Evolutionary conservation across 352 stramenopile species (phyloP).

Genomic region (Globisporangium uncinulatum): DNA sequence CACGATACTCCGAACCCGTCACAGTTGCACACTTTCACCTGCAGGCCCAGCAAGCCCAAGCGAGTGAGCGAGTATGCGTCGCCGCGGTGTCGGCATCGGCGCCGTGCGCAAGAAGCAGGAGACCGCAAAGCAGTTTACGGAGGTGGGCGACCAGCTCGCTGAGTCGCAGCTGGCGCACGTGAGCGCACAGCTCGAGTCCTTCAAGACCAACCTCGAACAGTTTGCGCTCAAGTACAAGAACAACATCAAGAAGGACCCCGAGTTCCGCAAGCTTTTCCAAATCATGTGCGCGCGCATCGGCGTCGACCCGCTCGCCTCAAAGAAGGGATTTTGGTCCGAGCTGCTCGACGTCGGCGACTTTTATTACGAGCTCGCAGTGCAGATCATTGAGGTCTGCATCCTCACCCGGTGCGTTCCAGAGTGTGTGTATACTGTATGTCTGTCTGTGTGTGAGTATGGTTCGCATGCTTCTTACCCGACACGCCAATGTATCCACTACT

Average conservation of each 20-base stretch:
- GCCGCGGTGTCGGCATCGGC: slow-evolving; percentile 77
- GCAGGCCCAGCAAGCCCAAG: background rate
- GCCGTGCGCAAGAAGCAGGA: slow-evolving; percentile 88
- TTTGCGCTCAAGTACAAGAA: slow-evolving; percentile 94
- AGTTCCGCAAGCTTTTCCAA: slow-evolving; percentile 93
- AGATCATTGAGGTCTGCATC: slow-evolving; percentile 98
- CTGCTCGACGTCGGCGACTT: slow-evolving; percentile 98
- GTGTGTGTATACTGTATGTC: no score
- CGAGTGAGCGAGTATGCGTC: slow-evolving; percentile 26
- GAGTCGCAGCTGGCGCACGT: slow-evolving; percentile 81
- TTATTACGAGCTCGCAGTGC: slow-evolving; percentile 99
- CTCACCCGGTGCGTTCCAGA: slow-evolving; percentile 62
- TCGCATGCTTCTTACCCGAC: no score
- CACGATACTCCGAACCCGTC: no score
- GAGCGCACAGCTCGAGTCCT: slow-evolving; percentile 79
- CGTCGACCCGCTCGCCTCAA: slow-evolving; percentile 95
- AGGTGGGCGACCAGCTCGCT: slow-evolving; percentile 77
- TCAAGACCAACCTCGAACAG: slow-evolving; percentile 89
- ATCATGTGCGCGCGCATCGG: slow-evolving; percentile 96
- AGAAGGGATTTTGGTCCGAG: slow-evolving; percentile 98
- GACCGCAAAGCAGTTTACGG: slow-evolving; percentile 78
- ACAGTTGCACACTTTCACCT: no score
- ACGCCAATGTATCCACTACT: no score
- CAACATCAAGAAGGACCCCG: slow-evolving; percentile 93
- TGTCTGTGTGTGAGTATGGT: background rate